These are phyloP conservation scores for Colletotrichum gloeosporioides DNA, from an alignment of 2,329 filamentous ascomycete genomes.

Conservation along the genomic window DNA sequence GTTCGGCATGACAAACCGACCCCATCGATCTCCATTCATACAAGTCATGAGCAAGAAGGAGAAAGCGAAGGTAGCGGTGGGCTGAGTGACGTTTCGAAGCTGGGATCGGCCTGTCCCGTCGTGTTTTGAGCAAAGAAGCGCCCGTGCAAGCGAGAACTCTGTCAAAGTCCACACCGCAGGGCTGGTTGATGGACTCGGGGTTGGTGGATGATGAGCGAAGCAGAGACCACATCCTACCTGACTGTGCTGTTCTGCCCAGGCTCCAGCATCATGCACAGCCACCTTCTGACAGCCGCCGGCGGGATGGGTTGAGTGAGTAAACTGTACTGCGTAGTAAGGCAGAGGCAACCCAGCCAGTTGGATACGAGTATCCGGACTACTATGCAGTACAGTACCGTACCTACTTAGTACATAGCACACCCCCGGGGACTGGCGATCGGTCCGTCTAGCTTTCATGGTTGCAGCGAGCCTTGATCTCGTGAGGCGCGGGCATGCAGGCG, in stretches of 20 bases:
- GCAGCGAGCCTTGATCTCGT: background rate
- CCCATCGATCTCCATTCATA: background rate
- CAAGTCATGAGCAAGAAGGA: slow-evolving; percentile 16
- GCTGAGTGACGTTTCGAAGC: slow-evolving; percentile 7
- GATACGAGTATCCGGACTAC: slow-evolving; percentile 9
- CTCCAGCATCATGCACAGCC: background rate
- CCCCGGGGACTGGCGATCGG: background rate
- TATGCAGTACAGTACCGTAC: background rate
- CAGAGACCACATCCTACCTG: slow-evolving; percentile 8
- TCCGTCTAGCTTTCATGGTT: background rate
- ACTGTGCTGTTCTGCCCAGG: background rate
- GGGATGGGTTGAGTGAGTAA: background rate
- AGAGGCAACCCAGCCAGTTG: slow-evolving; percentile 6
- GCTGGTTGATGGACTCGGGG: background rate
- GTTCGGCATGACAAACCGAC: background rate
- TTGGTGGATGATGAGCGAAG: background rate
- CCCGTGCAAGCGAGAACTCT: background rate
- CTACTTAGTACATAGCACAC: too few relatives aligned
- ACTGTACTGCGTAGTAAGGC: background rate
- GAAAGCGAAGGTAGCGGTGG: slow-evolving; percentile 24
- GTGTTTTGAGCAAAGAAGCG: background rate
- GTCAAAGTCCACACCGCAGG: background rate
- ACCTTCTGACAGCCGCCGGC: slow-evolving; percentile 2
- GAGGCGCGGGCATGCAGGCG: background rate
- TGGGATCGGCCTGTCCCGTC: background rate